Evolutionary conservation across 202 grass and related monocot species (phyloP), one percentile per base, ranked within the genome.

Genomic region (Setaria italica): DNA sequence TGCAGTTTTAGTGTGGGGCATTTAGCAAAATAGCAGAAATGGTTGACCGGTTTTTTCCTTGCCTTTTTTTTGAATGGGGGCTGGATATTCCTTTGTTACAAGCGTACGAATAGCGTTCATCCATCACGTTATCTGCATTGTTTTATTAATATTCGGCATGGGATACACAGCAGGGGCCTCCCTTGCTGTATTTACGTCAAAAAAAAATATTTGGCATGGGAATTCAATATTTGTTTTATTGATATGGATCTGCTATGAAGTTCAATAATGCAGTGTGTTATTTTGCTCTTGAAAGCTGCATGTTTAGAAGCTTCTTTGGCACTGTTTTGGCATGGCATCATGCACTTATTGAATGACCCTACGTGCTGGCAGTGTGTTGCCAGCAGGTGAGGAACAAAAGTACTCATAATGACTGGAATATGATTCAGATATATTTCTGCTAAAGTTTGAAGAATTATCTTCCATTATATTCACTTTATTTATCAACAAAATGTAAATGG

Each of bases 201-300:
- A 25, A 25, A 25, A 25, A 25, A 53, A 43, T 47, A 50, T 21
- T 62, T 72, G 25, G 12, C 45, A 64, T 62, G n/a, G 13, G 83
- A 77, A 71, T 54, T 83, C 32, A 70, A 48, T n/a, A 25, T 60
- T 62, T 33, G 12, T 77, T 82, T 70, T 77, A 65, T 86, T 71
- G 56, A 51, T 87, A 70, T 0, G 15, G 43, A 70, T 70, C 43
- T 82, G 43, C 41, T 70, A 8, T 50, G 42, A 81, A 72, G n/a
- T 75, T 81, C 21, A 66, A 8, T 17, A 59, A 69, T 71, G 5
- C 60, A 76, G 10, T 9, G 12, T 67, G 48, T 81, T 48, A n/a
- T 58, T 56, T 77, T 49, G 11, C 19, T 17, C 13, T 35, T 49
- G 41, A 35, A 73, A 63, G 69, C n/a, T 83, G 19, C 33, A 79